Base-by-base conservation (phyloP, 768 basidiomycete species). In the Pholiota molesta region DNA sequence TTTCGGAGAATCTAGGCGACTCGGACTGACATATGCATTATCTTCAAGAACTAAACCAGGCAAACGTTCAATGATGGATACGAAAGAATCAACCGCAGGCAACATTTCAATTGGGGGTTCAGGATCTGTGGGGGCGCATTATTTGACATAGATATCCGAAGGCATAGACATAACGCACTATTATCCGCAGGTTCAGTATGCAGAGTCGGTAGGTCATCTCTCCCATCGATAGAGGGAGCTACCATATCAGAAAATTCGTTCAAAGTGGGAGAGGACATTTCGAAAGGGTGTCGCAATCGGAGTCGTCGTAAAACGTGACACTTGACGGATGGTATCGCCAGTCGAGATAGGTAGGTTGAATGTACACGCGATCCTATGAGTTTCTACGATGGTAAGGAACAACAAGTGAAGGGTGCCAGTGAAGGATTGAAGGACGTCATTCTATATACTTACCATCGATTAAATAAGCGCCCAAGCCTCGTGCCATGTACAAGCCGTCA, bases 41-140 rank as follows among this genome's bases (percentile, higher is more conserved):
- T 56, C 26, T 1, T 55, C 53, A 6, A 61, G 17, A 31, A 23
- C 7, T 4, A 56, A 40, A 4, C 31, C 45, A 9, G 60, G 44
- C 17, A 61, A 37, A 5, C 7, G 10, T 45, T 61, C 35, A 47
- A 61, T 61, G 14, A 61, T 39, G 23, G 60, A 29, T n/a, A 55
- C 14, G 23, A 61, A 61, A 9, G 60, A 61, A 23, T 23, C 29
- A 14, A 59, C 31, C 14, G 14, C 26, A 14, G 29, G 33, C 47
- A 59, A 19, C 47, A 17, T 23, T 7, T 37, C 19, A 35, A 21
- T 7, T 1, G 19, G 16, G 2, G 2, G 21, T 44, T 31, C 16
- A 13, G 11, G 11, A 26, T 19, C 23, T 21, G 7, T 2, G 23
- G 5, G 23, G 11, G 13, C 19, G 37, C 23, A 9, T 19, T 21